A percentile compares a stretch with the other conserved stretches of the same genome.
Evolutionary conservation across 2,329 filamentous ascomycete species (phyloP).

Genomic region (Gaeumannomyces tritici): DNA sequence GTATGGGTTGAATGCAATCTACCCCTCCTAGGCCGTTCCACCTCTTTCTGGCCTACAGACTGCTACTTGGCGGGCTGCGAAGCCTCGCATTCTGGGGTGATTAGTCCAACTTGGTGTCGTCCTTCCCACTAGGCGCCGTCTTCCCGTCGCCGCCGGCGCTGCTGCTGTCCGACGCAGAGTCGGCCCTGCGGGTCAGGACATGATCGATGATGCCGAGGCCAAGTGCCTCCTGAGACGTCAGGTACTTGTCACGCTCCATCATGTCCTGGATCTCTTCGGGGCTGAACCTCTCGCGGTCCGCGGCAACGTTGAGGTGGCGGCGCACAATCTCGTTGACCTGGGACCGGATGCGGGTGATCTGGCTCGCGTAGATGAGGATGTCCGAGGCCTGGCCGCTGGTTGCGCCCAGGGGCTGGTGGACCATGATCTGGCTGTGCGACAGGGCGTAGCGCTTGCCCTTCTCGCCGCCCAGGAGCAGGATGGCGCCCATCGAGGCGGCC

Average conservation of each 20-base stretch:
- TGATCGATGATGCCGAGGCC: conserved; percentile 89
- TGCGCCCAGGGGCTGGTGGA: conserved; percentile 84
- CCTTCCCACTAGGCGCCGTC: conserved; percentile 8
- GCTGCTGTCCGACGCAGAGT: conserved; percentile 19
- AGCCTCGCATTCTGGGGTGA: background rate
- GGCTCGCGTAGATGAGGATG: conserved; percentile 93
- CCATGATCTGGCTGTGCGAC: conserved; percentile 92
- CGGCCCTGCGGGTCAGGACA: conserved; percentile 59
- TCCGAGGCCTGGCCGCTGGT: conserved; percentile 61
- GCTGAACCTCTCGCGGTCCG: conserved; percentile 65
- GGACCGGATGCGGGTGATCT: conserved; percentile 79
- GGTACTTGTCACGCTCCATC: conserved; percentile 95
- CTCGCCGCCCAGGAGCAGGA: conserved; percentile 79
- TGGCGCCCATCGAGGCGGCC: conserved; percentile 88
- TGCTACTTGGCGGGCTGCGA: background rate
- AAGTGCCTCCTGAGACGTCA: conserved; percentile 79
- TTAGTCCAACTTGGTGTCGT: background rate
- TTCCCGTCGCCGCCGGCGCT: conserved; percentile 16
- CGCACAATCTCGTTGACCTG: conserved; percentile 88
- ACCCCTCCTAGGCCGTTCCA: background rate
- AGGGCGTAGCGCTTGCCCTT: conserved; percentile 79
- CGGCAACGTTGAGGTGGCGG: conserved; percentile 69
- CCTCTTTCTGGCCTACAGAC: background rate
- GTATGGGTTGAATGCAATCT: background rate
- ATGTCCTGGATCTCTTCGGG: conserved; percentile 81